Evolutionary conservation across 2,329 filamentous ascomycete genomes (phyloP).

Genomic region (Sporothrix variecibatus): DNA sequence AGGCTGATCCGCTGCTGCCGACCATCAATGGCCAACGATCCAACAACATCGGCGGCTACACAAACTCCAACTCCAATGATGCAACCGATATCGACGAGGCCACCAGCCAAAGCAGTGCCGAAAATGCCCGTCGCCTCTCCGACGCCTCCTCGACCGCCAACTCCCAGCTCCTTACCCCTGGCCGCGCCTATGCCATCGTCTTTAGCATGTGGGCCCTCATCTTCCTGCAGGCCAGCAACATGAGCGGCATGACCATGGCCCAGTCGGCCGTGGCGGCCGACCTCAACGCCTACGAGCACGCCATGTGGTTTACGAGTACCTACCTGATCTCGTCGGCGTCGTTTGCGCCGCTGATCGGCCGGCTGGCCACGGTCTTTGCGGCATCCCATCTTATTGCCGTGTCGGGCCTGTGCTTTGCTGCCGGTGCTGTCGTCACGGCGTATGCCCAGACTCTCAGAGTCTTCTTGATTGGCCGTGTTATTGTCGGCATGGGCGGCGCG

Average conservation of each 20-base stretch:
- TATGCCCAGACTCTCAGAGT: conserved; percentile 57
- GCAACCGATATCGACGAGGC: neutral
- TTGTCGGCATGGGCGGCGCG: conserved; percentile 69
- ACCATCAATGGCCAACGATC: neutral
- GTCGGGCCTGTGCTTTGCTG: conserved; percentile 58
- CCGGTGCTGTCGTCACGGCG: conserved; percentile 67
- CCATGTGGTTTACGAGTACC: conserved; percentile 78
- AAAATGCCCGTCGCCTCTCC: neutral
- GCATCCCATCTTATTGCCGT: conserved; percentile 65
- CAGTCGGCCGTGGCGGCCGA: conserved; percentile 76
- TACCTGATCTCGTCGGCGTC: conserved; percentile 67
- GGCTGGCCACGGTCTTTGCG: conserved; percentile 73
- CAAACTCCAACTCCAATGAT: neutral
- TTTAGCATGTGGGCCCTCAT: conserved; percentile 58
- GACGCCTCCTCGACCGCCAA: conserved; percentile 1
- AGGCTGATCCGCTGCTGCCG: conserved; percentile 16
- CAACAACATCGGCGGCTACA: no score
- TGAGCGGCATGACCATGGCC: conserved; percentile 78
- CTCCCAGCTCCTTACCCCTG: conserved; percentile 28
- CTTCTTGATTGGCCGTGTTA: conserved; percentile 69
- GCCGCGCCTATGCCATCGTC: conserved; percentile 49
- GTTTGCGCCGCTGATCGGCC: conserved; percentile 68
- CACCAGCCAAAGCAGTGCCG: neutral
- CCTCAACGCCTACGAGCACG: conserved; percentile 69
- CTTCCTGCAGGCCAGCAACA: conserved; percentile 67